Evolutionary conservation across 805 yeast species (phyloP), one percentile per base, ranked within the genome.

Genomic region (Suhomyces emberorum): DNA sequence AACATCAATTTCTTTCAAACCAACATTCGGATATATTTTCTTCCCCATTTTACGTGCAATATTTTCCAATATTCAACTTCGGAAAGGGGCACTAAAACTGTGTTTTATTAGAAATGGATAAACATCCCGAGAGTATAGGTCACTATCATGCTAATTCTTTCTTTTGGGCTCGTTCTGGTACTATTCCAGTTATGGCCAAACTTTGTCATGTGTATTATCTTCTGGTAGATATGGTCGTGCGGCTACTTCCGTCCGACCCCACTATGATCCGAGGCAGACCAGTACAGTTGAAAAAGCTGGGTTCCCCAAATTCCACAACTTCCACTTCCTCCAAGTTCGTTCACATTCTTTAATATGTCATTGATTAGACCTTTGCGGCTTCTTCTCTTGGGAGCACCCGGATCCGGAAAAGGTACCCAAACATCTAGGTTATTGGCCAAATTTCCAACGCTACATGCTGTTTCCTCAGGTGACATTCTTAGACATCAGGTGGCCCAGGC

Each of bases 381-480:
- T 25, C 69, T 89, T 18, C 66, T 89, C 7, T 63, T 91, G 17
- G 97, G 97, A 3, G 95, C 97, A 0, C 98, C 98, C 0, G 98
- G 98, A 0, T 74, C 96, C 1, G 98, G 98, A 1, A 89, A 89
- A 55, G 97, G 97, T 1, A 89, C 98, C 0, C 85, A 83, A 47
- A 83, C 96, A 0, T 62, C 83, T 2, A 70, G 80, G 41, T 65
- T 89, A 4, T 56, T 82, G 40, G 72, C 74, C 34, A 59, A 64
- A 27, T 71, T 80, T 39, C 74, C 83, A 2, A 49, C 54, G 4
- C 58, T 89, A 15, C 56, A 69, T 10, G 65, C 91, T 1, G 61
- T 91, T 7, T 80, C 95, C 1, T 82, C 95, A 0, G 98, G 98
- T 2, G 96, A 89, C 59, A 62, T 88, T 4, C 63, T 89, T 29